These are phyloP conservation scores for Henckelia pumila DNA, from an alignment of 257 asterid species.

Conservation along the genomic window DNA sequence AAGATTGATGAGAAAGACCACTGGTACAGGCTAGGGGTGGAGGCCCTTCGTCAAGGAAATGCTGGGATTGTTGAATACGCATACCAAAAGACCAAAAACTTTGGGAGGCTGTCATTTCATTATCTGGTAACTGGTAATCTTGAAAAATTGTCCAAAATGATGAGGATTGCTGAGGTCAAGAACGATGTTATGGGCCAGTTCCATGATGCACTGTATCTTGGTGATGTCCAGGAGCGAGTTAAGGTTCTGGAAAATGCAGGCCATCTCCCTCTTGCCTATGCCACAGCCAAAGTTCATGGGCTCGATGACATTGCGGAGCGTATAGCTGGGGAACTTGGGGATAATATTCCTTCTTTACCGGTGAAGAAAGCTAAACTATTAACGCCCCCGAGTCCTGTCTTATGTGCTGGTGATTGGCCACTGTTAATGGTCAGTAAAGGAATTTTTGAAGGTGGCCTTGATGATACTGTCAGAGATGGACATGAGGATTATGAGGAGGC, in stretches of 20 bases:
- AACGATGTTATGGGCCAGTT: slow-evolving; percentile 96
- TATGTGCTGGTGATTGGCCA: slow-evolving; percentile 92
- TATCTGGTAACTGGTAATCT: slow-evolving; percentile 82
- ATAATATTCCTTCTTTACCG: slow-evolving; percentile 62
- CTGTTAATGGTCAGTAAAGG: slow-evolving; percentile 83
- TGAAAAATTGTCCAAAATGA: slow-evolving; percentile 81
- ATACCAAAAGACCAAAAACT: slow-evolving; percentile 84
- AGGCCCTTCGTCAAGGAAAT: slow-evolving; percentile 98
- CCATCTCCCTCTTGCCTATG: slow-evolving; percentile 77
- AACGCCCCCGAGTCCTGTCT: slow-evolving; percentile 75
- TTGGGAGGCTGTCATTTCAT: slow-evolving; percentile 85
- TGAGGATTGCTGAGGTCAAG: slow-evolving; percentile 88
- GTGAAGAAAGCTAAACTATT: slow-evolving; percentile 55
- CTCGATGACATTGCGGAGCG: slow-evolving; percentile 64
- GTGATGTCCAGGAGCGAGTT: slow-evolving; percentile 80
- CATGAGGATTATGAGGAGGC: slow-evolving; percentile 60
- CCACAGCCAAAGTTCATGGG: slow-evolving; percentile 71
- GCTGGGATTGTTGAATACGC: slow-evolving; percentile 91
- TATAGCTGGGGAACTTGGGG: slow-evolving; percentile 64
- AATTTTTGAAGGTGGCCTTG: slow-evolving; percentile 76
- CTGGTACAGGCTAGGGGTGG: slow-evolving; percentile 95
- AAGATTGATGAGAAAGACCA: slow-evolving; percentile 87
- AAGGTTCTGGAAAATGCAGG: slow-evolving; percentile 76
- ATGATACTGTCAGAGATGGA: slow-evolving; percentile 42
- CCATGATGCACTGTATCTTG: slow-evolving; percentile 85